Conservation (phyloP, 208 protist genomes). For the Leishmania amazonensis region DNA sequence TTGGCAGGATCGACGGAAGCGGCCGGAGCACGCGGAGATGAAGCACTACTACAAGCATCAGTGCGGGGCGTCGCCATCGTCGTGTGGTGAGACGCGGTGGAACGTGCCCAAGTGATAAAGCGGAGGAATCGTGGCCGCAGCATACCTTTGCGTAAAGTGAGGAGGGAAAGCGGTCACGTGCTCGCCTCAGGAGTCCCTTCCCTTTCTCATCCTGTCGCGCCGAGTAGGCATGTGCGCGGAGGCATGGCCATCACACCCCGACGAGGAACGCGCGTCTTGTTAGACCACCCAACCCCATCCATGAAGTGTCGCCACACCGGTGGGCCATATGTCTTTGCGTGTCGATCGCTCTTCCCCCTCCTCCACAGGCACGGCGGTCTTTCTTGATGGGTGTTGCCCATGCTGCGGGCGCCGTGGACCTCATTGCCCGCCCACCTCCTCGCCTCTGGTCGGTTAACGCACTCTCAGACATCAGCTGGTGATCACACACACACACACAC, state of each 20-base stretch:
- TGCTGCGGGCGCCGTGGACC: background rate
- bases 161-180: background rate
- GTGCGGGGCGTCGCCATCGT: constrained; percentile 12
- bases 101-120: constrained; percentile 25
- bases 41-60: constrained; percentile 49
- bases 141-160: background rate
- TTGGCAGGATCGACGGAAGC: constrained; percentile 62
- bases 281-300: background rate
- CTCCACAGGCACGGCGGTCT: background rate
- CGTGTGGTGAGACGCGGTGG: constrained; percentile 10
- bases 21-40: constrained; percentile 71
- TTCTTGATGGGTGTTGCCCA: background rate
- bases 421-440: background rate
- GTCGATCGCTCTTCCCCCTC: background rate
- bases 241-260: background rate
- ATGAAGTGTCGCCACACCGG: background rate
- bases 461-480: background rate
- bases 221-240: background rate
- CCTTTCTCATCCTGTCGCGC: background rate
- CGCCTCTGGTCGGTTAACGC: background rate
- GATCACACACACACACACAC: background rate
- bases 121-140: background rate
- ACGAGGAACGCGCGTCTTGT: background rate
- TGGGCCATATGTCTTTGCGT: background rate
- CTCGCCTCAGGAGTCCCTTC: background rate